Base-by-base conservation (phyloP, 306 rosid species). In the Begonia fuchsioides region DNA sequence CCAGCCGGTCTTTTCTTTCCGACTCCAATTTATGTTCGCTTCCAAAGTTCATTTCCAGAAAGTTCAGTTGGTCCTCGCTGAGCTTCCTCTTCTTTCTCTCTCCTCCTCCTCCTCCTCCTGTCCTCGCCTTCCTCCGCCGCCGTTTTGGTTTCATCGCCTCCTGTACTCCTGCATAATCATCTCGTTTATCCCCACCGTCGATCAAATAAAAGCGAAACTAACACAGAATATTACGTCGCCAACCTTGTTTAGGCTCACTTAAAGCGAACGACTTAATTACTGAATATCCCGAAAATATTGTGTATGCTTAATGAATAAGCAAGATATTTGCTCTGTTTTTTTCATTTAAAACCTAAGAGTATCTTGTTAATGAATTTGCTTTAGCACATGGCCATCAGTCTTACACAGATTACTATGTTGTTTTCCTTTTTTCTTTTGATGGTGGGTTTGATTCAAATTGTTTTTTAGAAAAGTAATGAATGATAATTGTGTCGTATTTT, bases 11-110 rank as follows among this genome's bases (percentile, higher is more conserved):
- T 51, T 90, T 90, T 41, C 88, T 73, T 15, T 85, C 85, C 0
- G 95, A 90, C 56, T 81, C 98, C 18, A 90, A 61, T 26, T 90
- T 90, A 17, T 90, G 98, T 40, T 90, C 94, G 35, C 44, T 75
- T 0, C 82, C 82, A 1, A 90, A 90, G 51, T 73, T 62, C 0
- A 47, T 49, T 62, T 90, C 97, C 8, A 90, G 74, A 1, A 72
- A 60, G 56, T 57, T 63, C 10, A 73, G 87, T 66, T 90, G 97
- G 32, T 75, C 85, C 0, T 14, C 67, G 14, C 79, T 84, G 0
- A 90, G 77, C 73, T 81, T 90, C 65, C 95, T 77, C 79, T 90
- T 90, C 58, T 66, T 81, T 7, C 32, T 45, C 6, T 55, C 1
- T 10, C 17, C 77, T 1, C 20, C 58, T 0, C 9, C 69, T 2